These are phyloP conservation scores for Aspergillus sojae DNA, from an alignment of 2,329 filamentous ascomycete genomes.

Conservation along the genomic window DNA sequence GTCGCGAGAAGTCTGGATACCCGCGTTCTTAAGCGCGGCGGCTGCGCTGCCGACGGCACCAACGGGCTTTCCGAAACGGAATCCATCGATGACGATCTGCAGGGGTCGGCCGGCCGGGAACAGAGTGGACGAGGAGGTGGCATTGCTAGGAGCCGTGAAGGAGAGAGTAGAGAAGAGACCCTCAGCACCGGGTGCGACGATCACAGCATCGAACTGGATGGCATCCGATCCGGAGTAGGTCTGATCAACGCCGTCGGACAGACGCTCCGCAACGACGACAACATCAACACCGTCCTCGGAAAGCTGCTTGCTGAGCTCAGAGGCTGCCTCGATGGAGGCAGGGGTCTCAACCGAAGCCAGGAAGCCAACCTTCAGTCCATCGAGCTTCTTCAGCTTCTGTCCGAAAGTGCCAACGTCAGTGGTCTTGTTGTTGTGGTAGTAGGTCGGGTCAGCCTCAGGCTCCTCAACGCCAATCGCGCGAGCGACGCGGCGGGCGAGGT, in stretches of 20 bases:
- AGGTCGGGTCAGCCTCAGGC: constrained; percentile 62
- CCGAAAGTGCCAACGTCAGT: constrained; percentile 62
- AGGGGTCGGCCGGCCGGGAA: constrained; percentile 66
- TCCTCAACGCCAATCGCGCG: constrained; percentile 61
- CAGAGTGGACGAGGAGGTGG: constrained; percentile 55
- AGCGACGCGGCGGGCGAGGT: constrained; percentile 67
- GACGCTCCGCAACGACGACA: constrained; percentile 62
- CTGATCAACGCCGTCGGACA: constrained; percentile 58
- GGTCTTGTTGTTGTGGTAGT: constrained; percentile 71
- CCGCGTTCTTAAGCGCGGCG: constrained; percentile 45
- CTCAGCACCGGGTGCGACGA: constrained; percentile 60
- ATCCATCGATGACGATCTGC: constrained; percentile 65
- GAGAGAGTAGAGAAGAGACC: constrained; percentile 50
- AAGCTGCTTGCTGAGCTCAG: constrained; percentile 50
- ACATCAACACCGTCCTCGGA: constrained; percentile 54
- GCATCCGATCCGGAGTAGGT: constrained; percentile 68
- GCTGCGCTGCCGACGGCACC: constrained; percentile 57
- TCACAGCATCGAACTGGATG: constrained; percentile 49
- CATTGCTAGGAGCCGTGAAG: constrained; percentile 27
- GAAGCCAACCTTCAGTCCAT: constrained; percentile 66
- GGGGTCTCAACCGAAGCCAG: constrained; percentile 53
- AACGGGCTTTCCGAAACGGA: constrained; percentile 71
- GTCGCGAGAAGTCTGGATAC: constrained; percentile 43
- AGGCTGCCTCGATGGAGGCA: constrained; percentile 53
- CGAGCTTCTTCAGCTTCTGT: constrained; percentile 60